phyloP scores from a whole-genome alignment of 1,284 basidiomycete species.

The Cryptococcus sp. region DNA sequence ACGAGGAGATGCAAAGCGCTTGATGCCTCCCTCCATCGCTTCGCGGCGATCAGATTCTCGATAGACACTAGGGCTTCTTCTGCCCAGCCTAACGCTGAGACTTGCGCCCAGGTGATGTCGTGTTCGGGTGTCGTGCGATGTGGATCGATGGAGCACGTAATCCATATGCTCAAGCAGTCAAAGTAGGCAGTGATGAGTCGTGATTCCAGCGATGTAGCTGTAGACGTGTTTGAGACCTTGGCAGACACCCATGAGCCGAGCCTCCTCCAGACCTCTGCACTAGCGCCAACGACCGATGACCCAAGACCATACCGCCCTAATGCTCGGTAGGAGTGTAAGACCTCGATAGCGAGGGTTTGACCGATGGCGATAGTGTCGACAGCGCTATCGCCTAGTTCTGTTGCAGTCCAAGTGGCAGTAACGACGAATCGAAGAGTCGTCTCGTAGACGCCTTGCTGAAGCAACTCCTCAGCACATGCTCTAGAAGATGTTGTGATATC shows the following conservation, averaged over 20 bases:
- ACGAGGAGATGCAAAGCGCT: constrained; percentile 30
- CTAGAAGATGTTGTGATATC: constrained; percentile 68
- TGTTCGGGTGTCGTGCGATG: constrained; percentile 83
- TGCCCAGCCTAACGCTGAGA: constrained; percentile 73
- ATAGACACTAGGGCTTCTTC: constrained; percentile 58
- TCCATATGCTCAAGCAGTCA: constrained; percentile 69
- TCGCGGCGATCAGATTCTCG: constrained; percentile 19
- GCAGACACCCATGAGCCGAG: constrained; percentile 34
- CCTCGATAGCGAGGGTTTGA: constrained; percentile 60
- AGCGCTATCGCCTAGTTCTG: constrained; percentile 26
- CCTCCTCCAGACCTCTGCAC: constrained; percentile 42
- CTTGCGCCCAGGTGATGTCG: constrained; percentile 86
- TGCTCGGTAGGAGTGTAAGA: constrained; percentile 66
- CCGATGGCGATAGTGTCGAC: constrained; percentile 56
- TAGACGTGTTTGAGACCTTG: neutral
- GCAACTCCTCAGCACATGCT: constrained; percentile 64
- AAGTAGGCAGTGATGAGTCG: constrained; percentile 45
- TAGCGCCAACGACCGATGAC: constrained; percentile 49
- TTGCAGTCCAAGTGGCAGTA: constrained; percentile 33
- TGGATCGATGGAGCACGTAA: constrained; percentile 79
- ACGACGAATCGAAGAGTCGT: constrained; percentile 74
- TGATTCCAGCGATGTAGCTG: neutral
- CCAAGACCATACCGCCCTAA: constrained; percentile 79
- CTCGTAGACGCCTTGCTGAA: constrained; percentile 60
- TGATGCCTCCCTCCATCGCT: constrained; percentile 56